A percentile compares a stretch with the other conserved stretches of the same genome.
phyloP scores from a whole-genome alignment of 2,329 filamentous ascomycete species.

The Sclerotinia spermophila region DNA sequence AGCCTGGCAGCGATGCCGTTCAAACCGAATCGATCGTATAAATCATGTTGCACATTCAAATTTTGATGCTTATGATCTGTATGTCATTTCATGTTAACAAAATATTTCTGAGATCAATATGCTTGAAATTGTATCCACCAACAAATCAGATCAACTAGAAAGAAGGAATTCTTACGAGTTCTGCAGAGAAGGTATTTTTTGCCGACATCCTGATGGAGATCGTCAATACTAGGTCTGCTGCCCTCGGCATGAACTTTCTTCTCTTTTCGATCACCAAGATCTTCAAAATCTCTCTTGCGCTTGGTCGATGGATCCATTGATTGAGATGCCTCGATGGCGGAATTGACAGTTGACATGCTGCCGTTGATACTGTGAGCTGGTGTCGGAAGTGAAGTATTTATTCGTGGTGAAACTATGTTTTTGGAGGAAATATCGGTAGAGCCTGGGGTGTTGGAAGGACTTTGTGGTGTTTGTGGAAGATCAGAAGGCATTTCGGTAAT shows the following conservation, averaged over 20 bases:
- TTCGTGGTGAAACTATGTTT: conserved; percentile 49
- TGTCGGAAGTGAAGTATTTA: conserved; percentile 50
- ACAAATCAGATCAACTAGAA: conserved; percentile 24
- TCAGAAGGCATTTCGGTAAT: conserved; percentile 51
- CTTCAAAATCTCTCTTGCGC: conserved; percentile 58
- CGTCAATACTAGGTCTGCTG: conserved; percentile 58
- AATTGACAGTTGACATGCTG: conserved; percentile 36
- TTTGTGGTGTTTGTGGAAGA: conserved; percentile 65
- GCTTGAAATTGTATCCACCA: conserved; percentile 21
- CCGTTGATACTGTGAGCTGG: conserved; percentile 62
- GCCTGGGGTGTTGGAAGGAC: conserved; percentile 58
- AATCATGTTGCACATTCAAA: conserved; percentile 52
- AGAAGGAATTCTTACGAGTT: conserved; percentile 60
- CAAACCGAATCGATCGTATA: conserved; percentile 57
- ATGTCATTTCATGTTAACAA: conserved; percentile 38
- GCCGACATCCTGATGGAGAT: conserved; percentile 64
- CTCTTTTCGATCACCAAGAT: conserved; percentile 52
- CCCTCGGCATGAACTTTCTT: conserved; percentile 63
- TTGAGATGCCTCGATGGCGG: conserved; percentile 26
- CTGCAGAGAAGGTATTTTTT: conserved; percentile 64
- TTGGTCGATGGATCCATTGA: conserved; percentile 56
- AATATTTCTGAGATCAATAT: conserved; percentile 25
- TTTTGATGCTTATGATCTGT: conserved; percentile 38
- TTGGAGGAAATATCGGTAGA: conserved; percentile 41
- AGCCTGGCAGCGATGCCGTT: conserved; percentile 56